Conservation (phyloP, 2,329 filamentous ascomycete genomes). For the Teratosphaeria epicoccoides region DNA sequence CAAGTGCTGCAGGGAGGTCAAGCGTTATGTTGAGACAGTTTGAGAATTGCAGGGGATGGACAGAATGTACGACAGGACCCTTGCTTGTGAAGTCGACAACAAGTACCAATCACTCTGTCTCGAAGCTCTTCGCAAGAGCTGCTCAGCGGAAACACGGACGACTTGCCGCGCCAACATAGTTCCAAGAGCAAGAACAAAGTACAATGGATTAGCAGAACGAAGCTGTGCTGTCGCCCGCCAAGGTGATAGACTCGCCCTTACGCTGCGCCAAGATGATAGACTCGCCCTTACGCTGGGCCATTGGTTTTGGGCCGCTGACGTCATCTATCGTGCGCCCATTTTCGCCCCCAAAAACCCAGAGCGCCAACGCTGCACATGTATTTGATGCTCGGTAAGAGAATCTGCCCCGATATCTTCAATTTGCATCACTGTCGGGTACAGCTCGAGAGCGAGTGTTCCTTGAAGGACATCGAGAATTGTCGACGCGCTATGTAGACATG, state of each 20-base stretch:
- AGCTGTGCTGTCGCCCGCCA: not conserved
- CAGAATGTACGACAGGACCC: not conserved
- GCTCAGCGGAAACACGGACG: too few species aligned
- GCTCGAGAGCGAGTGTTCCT: too few species aligned
- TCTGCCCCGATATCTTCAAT: too few species aligned
- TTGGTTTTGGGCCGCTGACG: not conserved
- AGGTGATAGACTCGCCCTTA: not conserved
- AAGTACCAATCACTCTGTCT: too few species aligned
- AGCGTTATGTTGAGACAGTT: slow-evolving; percentile 30
- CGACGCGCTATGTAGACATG: too few species aligned
- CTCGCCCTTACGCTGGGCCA: not conserved
- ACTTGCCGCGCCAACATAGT: too few species aligned
- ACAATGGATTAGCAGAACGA: not conserved
- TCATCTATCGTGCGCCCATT: not conserved
- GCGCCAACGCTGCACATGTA: too few species aligned
- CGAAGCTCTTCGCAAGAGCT: too few species aligned
- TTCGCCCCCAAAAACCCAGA: too few species aligned
- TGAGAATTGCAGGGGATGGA: slow-evolving; percentile 5
- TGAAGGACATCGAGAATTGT: too few species aligned
- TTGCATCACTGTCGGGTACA: too few species aligned
- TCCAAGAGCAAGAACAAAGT: not conserved
- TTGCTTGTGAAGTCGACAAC: not conserved
- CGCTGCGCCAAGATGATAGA: not conserved
- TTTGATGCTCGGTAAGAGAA: too few species aligned
- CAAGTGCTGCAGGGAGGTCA: slow-evolving; percentile 25